A percentile compares a stretch with the other conserved stretches of the same genome.
Conservation (phyloP, 139 green algal species). For the Raphidocelis subcapitata region DNA sequence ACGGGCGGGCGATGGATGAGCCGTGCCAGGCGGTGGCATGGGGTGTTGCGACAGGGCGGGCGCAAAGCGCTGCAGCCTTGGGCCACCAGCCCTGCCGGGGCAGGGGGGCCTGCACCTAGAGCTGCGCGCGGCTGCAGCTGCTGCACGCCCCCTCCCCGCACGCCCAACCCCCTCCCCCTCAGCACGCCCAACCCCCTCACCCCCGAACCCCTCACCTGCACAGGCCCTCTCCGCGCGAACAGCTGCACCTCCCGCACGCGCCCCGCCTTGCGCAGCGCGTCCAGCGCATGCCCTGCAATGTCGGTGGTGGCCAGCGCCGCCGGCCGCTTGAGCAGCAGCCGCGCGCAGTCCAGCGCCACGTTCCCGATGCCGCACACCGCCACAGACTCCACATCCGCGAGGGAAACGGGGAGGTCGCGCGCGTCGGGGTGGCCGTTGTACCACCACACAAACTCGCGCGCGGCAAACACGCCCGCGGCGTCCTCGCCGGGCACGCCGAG, state of each 20-base stretch:
- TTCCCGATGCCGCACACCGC: conserved; percentile 82
- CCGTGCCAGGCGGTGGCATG: no score
- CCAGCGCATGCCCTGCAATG: conserved; percentile 74
- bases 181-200: no score
- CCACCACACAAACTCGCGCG: conserved; percentile 97
- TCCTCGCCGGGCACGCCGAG: conserved; percentile 82
- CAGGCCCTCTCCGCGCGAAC: conserved; percentile 81
- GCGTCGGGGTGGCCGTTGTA: conserved; percentile 97
- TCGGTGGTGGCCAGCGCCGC: conserved; percentile 77
- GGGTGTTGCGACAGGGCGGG: no score
- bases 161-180: no score
- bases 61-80: no score
- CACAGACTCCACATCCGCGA: conserved; percentile 54
- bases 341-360: conserved; percentile 93
- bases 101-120: no score
- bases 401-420: conserved; percentile 58
- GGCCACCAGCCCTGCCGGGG: no score
- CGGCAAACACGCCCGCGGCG: conserved; percentile 66
- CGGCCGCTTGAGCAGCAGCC: conserved; percentile 74
- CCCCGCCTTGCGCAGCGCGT: conserved; percentile 49
- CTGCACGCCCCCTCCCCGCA: no score
- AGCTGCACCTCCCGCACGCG: conserved; percentile 69
- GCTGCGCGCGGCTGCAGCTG: no score
- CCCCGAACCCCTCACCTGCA: conserved; percentile 54
- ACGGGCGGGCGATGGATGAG: neutral